These are phyloP conservation scores for Cyclotella baltica DNA, from an alignment of 108 stramenopile species.

Conservation along the genomic window DNA sequence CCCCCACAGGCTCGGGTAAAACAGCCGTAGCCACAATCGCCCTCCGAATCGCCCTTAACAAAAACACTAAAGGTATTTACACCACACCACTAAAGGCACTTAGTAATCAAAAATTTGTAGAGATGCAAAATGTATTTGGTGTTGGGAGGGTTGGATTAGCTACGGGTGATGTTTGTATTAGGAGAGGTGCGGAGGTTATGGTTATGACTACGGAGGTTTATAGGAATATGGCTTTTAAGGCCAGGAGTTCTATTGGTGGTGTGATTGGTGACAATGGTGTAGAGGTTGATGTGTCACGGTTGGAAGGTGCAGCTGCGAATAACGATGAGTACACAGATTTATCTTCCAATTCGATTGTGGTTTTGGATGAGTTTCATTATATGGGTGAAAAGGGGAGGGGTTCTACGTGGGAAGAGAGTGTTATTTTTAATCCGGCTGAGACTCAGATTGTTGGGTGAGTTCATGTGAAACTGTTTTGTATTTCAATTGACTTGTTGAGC, in stretches of 20 bases:
- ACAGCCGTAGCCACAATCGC: slow-evolving; percentile 92
- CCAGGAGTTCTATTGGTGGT: slow-evolving; percentile 7
- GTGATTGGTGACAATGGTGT: neutral
- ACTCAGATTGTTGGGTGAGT: slow-evolving; percentile 86
- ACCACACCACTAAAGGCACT: slow-evolving; percentile 96
- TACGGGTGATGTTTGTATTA: slow-evolving; percentile 90
- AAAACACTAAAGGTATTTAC: slow-evolving; percentile 77
- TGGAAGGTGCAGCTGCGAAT: slow-evolving; percentile 20
- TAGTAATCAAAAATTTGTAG: slow-evolving; percentile 94
- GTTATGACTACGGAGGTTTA: slow-evolving; percentile 98
- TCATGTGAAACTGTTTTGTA: neutral
- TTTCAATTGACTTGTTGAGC: neutral
- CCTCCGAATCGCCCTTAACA: slow-evolving; percentile 69
- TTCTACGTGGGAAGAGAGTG: slow-evolving; percentile 95
- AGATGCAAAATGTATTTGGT: slow-evolving; percentile 86
- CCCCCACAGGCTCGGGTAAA: slow-evolving; percentile 92
- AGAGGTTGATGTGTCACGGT: slow-evolving; percentile 2
- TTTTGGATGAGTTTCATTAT: slow-evolving; percentile 98
- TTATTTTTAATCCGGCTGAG: slow-evolving; percentile 85
- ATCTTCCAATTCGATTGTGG: slow-evolving; percentile 79
- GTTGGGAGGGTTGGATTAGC: slow-evolving; percentile 68
- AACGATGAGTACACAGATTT: slow-evolving; percentile 55
- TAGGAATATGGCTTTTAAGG: slow-evolving; percentile 91
- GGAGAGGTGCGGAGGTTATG: slow-evolving; percentile 81
- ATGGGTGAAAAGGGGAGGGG: slow-evolving; percentile 94